A percentile compares a stretch with the other conserved stretches of the same genome.
Evolutionary conservation across 345 rosid species (phyloP).

Genomic region (Euclidium syriacum): DNA sequence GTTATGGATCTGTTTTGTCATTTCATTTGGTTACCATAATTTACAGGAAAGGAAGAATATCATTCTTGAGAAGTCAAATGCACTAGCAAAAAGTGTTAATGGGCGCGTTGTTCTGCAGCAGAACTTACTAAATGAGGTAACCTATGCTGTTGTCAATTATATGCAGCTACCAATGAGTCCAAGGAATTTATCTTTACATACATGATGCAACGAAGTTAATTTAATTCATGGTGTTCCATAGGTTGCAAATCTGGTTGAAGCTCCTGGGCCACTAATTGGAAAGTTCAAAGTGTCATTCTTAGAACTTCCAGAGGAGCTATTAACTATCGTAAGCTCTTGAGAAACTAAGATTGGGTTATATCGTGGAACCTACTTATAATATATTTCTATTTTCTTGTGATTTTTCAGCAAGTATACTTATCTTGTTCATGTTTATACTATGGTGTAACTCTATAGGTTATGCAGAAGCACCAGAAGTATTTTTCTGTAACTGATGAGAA

Average conservation of each 20-base stretch:
- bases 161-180: slow-evolving; percentile 4
- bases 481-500: slow-evolving; percentile 58
- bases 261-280: slow-evolving; percentile 83
- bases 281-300: slow-evolving; percentile 77
- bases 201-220: background rate
- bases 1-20: background rate
- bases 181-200: background rate
- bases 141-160: slow-evolving; percentile 6
- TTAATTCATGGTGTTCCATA: slow-evolving; percentile 27
- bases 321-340: slow-evolving; percentile 62
- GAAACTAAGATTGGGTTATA: background rate
- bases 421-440: slow-evolving; percentile 8
- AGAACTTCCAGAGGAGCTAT: slow-evolving; percentile 85
- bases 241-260: slow-evolving; percentile 97
- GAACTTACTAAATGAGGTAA: slow-evolving; percentile 75
- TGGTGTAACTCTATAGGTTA: slow-evolving; percentile 52
- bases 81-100: slow-evolving; percentile 62
- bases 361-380: background rate
- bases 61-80: slow-evolving; percentile 56
- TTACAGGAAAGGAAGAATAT: slow-evolving; percentile 59
- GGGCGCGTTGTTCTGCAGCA: slow-evolving; percentile 57
- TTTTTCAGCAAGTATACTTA: background rate
- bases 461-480: slow-evolving; percentile 97
- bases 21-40: slow-evolving; percentile 10
- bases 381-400: background rate